These are phyloP conservation scores for Helichrysum umbraculigerum DNA, from an alignment of 129 eudicot species.

Conservation along the genomic window DNA sequence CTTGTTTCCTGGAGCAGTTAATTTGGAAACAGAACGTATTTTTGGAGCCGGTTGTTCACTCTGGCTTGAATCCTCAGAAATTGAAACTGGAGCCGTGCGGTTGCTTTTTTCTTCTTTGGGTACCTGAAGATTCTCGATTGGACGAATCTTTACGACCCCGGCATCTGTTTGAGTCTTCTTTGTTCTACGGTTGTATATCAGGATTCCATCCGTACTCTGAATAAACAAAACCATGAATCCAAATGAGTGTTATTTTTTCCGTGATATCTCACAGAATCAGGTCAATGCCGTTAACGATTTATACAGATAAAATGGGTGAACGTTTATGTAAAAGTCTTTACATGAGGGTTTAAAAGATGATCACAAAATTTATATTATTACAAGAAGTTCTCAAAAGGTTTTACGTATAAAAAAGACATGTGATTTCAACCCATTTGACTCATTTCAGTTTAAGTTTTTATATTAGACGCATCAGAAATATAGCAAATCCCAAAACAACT, in stretches of 20 bases:
- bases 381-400: not conserved
- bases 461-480: not conserved
- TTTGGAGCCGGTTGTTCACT: conserved; percentile 52
- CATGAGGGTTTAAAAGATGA: too few relatives aligned
- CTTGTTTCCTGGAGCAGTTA: conserved; percentile 43
- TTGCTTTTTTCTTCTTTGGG: conserved; percentile 32
- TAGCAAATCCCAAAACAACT: not conserved
- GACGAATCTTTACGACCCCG: conserved; percentile 41
- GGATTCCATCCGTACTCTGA: conserved; percentile 51
- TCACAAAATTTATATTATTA: too few relatives aligned
- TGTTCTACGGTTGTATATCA: conserved; percentile 47
- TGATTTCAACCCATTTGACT: not conserved
- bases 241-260: not conserved
- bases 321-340: not conserved
- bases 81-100: conserved; percentile 10
- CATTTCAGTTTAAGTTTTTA: not conserved
- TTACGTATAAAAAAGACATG: too few relatives aligned
- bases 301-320: not conserved
- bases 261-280: not conserved
- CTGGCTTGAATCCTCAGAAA: conserved; percentile 28
- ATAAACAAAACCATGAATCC: conserved; percentile 4
- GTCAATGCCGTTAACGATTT: not conserved
- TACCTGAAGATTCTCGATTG: conserved; percentile 29
- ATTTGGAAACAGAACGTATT: conserved; percentile 44
- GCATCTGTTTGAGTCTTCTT: conserved; percentile 45